Percentiles rank a stretch among this genome's conserved stretches.
Evolutionary conservation across 495 filamentous ascomycete species (phyloP).

Genomic region (Emericellopsis terricola): DNA sequence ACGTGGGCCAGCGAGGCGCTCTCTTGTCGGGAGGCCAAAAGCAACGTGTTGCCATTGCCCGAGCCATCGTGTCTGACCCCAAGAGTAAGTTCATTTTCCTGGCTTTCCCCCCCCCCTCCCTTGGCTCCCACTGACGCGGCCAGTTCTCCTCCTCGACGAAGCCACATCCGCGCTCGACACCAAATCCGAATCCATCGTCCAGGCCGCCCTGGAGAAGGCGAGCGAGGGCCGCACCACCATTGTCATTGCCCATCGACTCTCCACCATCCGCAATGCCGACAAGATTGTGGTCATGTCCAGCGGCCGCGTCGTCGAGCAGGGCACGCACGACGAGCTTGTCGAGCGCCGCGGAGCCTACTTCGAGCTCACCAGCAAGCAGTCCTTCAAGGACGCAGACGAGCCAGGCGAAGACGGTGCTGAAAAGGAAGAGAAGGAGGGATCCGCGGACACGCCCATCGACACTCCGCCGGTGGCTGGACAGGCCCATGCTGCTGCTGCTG

Average conservation of each 20-base stretch:
- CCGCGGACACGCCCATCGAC: too few species aligned
- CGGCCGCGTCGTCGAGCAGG: conserved; percentile 39
- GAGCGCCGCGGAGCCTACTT: conserved; percentile 26
- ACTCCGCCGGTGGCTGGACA: too few species aligned
- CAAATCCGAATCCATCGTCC: conserved; percentile 43
- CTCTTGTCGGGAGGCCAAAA: conserved; percentile 25
- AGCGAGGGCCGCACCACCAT: conserved; percentile 53
- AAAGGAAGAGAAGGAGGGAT: too few species aligned
- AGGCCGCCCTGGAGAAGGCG: conserved; percentile 45
- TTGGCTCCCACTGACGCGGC: too few species aligned
- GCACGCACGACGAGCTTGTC: conserved; percentile 46
- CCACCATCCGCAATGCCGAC: conserved; percentile 50
- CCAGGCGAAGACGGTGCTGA: too few species aligned
- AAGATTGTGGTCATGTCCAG: conserved; percentile 48
- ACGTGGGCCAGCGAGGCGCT: conserved; percentile 17
- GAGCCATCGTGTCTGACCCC: conserved; percentile 48
- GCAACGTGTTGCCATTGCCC: conserved; percentile 47
- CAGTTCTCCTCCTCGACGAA: conserved; percentile 65
- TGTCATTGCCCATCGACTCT: conserved; percentile 52
- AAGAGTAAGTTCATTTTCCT: too few species aligned
- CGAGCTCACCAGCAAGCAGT: conserved; percentile 24
- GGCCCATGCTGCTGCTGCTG: too few species aligned
- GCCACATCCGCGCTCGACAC: conserved; percentile 61
- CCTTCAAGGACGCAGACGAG: conserved; percentile 36
- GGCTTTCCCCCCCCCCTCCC: too few species aligned